Evolutionary conservation across 179 eudicot species (phyloP).

Genomic region (Silene vulgaris): DNA sequence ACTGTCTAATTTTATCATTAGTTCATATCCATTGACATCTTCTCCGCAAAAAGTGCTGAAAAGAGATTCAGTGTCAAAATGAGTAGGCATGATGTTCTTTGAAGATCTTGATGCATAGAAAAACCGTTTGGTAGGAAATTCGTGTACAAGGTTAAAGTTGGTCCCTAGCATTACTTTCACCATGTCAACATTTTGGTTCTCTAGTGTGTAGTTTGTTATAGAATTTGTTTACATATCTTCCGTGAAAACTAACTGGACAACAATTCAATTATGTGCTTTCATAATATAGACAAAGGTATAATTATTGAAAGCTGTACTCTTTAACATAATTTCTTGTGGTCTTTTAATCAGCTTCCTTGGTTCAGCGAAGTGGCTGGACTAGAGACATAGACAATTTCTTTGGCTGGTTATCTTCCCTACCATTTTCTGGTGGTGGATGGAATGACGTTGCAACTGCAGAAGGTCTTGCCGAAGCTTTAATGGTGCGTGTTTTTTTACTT

Average conservation of each 20-base stretch:
- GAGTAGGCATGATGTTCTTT: no score
- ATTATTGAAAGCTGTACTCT: not conserved
- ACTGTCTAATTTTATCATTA: not conserved
- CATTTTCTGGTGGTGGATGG: conserved; percentile 83
- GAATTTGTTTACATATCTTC: not conserved
- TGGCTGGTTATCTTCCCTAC: conserved; percentile 62
- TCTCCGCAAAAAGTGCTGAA: not conserved
- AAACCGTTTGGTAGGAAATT: not conserved
- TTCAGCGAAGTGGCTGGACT: conserved; percentile 91
- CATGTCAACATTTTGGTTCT: not conserved
- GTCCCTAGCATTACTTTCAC: not conserved
- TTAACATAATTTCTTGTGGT: not conserved
- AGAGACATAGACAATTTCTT: conserved; percentile 59
- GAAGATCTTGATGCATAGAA: no score
- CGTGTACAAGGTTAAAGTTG: conserved; percentile 1
- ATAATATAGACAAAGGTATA: not conserved
- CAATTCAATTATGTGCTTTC: no score
- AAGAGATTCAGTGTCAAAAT: not conserved
- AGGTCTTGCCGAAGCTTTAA: conserved; percentile 88
- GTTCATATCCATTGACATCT: not conserved
- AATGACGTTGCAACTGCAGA: conserved; percentile 82
- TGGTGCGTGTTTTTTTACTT: conserved; percentile 42
- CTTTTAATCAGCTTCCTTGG: conserved; percentile 49
- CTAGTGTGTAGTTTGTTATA: not conserved
- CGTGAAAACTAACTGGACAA: not conserved